phyloP scores from a whole-genome alignment of 1,139 yeast genomes.

The Suhomyces kunorum region DNA sequence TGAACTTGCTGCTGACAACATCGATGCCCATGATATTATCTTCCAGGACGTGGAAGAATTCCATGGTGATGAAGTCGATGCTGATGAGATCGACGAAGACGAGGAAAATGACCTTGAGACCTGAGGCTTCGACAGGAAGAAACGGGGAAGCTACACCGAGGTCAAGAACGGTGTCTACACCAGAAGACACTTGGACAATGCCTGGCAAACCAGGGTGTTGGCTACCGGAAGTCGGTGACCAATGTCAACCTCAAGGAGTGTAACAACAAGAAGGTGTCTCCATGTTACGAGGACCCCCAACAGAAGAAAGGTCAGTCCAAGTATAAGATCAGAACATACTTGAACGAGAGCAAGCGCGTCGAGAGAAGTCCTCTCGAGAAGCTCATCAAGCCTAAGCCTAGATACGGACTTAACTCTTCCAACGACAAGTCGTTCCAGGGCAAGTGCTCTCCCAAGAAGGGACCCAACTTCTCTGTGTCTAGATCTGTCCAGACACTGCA shows the following conservation, averaged over 20 bases:
- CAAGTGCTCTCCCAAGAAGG: constrained; percentile 1
- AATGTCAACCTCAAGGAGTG: background rate
- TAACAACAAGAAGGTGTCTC: constrained; percentile 1
- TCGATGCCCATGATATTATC: too few relatives aligned
- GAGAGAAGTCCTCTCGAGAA: background rate
- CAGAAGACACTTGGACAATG: background rate
- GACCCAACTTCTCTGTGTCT: background rate
- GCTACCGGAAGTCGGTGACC: background rate
- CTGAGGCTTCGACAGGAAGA: background rate
- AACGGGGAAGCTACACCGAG: background rate
- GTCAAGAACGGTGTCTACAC: constrained; percentile 2
- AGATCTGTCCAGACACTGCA: constrained; percentile 2
- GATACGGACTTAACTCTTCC: constrained; percentile 1
- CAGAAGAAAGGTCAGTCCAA: constrained; percentile 1
- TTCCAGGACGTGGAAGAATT: too few relatives aligned
- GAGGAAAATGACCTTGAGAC: background rate
- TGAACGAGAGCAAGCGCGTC: background rate
- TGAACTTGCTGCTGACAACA: background rate
- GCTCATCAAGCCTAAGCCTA: background rate
- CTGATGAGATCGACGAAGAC: background rate
- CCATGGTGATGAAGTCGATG: background rate
- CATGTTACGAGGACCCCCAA: constrained; percentile 1
- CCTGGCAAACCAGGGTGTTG: constrained; percentile 1
- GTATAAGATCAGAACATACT: background rate
- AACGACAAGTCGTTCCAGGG: background rate